phyloP scores from a whole-genome alignment of 2,329 filamentous ascomycete species.

The Ophiostoma montium region DNA sequence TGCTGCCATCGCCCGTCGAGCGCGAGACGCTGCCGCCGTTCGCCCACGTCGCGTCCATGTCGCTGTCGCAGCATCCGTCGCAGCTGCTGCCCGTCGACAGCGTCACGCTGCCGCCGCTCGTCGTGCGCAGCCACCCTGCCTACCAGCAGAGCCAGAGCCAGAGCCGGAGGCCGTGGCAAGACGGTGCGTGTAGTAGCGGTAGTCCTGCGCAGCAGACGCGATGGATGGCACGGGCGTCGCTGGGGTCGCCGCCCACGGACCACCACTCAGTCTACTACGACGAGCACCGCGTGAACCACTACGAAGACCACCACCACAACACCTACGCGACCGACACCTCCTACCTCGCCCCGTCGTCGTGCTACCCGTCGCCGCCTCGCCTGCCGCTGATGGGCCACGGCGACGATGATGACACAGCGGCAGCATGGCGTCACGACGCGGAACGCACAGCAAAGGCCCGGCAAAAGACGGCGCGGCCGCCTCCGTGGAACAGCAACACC shows the following conservation, averaged over 20 bases:
- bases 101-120: neutral
- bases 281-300: neutral
- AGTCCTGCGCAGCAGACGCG: too few species aligned
- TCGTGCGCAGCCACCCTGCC: neutral
- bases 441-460: too few species aligned
- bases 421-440: neutral
- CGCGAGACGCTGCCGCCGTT: conserved; percentile 8
- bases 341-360: neutral
- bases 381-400: neutral
- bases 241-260: neutral
- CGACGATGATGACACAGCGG: neutral
- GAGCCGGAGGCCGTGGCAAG: too few species aligned
- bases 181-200: too few species aligned
- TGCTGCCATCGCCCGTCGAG: conserved; percentile 3
- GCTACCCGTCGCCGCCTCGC: conserved; percentile 6
- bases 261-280: too few species aligned
- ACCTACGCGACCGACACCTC: too few species aligned
- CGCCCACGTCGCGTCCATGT: neutral
- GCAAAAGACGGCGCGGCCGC: too few species aligned
- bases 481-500: too few species aligned
- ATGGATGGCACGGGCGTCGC: neutral
- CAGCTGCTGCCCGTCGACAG: neutral
- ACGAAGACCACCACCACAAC: neutral
- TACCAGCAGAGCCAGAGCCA: neutral
- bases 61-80: neutral